Conservation (phyloP, 495 filamentous ascomycete species). For the Mycothermus thermophilus region DNA sequence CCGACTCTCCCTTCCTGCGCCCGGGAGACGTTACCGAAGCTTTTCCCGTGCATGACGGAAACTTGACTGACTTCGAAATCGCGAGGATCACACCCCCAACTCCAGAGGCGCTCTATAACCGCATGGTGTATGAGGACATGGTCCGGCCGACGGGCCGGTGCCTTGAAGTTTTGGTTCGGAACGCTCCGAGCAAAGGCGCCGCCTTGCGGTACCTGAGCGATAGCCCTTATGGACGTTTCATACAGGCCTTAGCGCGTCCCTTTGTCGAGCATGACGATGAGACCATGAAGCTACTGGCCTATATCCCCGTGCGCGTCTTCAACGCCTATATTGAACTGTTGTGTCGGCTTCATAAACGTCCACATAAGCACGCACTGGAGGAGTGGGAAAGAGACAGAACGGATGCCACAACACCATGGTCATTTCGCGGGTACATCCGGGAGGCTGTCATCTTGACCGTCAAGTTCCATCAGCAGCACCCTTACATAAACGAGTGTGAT, state of each 20-base stretch:
- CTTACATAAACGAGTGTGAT: conserved; percentile 2
- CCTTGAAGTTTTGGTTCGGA: conserved; percentile 20
- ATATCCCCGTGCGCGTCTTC: conserved; percentile 15
- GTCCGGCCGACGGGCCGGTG: conserved; percentile 22
- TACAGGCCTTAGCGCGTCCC: conserved; percentile 3
- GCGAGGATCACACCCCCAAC: conserved; percentile 17
- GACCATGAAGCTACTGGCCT: neutral
- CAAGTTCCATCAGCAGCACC: conserved; percentile 3
- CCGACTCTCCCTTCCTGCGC: conserved; percentile 8
- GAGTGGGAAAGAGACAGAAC: neutral
- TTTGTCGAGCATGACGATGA: neutral
- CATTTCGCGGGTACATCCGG: conserved; percentile 1
- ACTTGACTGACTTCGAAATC: neutral
- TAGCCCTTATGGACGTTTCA: conserved; percentile 9
- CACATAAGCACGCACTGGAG: too few species aligned
- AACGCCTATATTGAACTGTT: conserved; percentile 28
- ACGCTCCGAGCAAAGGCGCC: conserved; percentile 18
- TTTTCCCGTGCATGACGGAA: conserved; percentile 12
- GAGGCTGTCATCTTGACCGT: conserved; percentile 11
- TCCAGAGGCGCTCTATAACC: conserved; percentile 22
- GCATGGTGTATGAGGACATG: conserved; percentile 24
- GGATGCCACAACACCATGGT: too few species aligned
- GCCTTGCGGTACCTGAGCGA: conserved; percentile 26
- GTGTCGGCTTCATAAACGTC: conserved; percentile 19
- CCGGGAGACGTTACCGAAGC: conserved; percentile 27